phyloP scores from a whole-genome alignment of 2,329 filamentous ascomycete genomes.

The Dactylellina drechsleri region DNA sequence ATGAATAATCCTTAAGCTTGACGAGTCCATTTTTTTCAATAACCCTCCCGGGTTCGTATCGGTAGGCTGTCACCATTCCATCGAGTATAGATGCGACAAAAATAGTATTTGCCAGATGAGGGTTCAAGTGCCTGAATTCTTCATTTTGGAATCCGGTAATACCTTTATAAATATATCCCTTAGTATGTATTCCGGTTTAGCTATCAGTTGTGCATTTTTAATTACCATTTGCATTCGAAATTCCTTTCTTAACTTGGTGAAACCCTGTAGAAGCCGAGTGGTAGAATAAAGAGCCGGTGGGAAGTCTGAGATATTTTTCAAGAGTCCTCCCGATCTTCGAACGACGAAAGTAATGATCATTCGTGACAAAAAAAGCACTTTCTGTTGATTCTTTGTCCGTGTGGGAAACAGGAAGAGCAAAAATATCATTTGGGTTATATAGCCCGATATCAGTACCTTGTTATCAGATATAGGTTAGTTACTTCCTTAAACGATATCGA shows the following conservation, averaged over 20 bases:
- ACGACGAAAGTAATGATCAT: slow-evolving; percentile 38
- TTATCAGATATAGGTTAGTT: neutral
- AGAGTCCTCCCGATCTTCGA: slow-evolving; percentile 22
- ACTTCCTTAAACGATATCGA: neutral
- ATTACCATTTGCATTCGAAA: slow-evolving; percentile 44
- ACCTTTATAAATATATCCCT: slow-evolving; percentile 1
- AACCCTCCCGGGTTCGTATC: slow-evolving; percentile 19
- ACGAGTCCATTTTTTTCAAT: slow-evolving; percentile 14
- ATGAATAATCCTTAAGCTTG: slow-evolving; percentile 24
- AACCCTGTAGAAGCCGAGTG: slow-evolving; percentile 32
- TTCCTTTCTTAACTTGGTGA: neutral
- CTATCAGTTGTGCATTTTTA: neutral
- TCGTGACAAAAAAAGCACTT: slow-evolving; percentile 42
- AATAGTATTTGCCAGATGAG: neutral
- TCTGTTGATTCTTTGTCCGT: neutral
- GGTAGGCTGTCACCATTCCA: slow-evolving; percentile 26
- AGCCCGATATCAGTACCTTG: slow-evolving; percentile 25
- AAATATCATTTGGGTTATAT: slow-evolving; percentile 45
- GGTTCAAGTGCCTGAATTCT: neutral
- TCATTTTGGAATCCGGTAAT: slow-evolving; percentile 31
- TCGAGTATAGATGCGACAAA: slow-evolving; percentile 44
- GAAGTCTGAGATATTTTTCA: slow-evolving; percentile 34
- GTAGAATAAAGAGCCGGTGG: slow-evolving; percentile 38
- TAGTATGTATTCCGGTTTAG: neutral
- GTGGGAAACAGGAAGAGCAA: slow-evolving; percentile 21